phyloP scores from a whole-genome alignment of 768 basidiomycete species.

The Mrakia gelida region DNA sequence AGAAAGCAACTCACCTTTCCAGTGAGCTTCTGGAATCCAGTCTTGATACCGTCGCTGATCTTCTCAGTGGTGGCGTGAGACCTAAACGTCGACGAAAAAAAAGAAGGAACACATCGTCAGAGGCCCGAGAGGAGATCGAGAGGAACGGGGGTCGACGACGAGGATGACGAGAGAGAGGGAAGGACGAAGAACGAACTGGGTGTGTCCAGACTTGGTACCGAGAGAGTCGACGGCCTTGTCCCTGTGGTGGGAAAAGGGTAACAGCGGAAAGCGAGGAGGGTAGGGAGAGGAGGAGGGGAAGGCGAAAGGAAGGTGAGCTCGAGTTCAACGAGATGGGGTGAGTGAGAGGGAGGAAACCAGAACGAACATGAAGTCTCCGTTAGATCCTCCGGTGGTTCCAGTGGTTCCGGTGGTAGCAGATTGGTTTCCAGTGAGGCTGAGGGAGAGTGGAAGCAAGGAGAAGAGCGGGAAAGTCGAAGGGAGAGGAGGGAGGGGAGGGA shows the following conservation, averaged over 20 bases:
- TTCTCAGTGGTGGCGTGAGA: slow-evolving; percentile 5
- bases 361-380: background rate
- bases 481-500: background rate
- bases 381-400: background rate
- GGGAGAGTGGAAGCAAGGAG: background rate
- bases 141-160: background rate
- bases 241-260: too few species aligned
- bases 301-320: background rate
- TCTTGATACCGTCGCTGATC: slow-evolving; percentile 25
- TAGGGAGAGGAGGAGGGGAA: background rate
- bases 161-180: background rate
- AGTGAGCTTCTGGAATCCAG: slow-evolving; percentile 24
- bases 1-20: background rate
- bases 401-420: background rate
- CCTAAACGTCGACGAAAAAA: background rate
- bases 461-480: background rate
- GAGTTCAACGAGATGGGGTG: background rate
- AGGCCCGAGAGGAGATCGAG: too few species aligned
- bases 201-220: slow-evolving; percentile 18
- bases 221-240: slow-evolving; percentile 1
- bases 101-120: too few species aligned
- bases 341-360: background rate
- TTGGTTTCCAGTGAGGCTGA: background rate
- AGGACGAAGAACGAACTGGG: background rate
- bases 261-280: too few species aligned